Percentiles rank a stretch among this genome's conserved stretches.
Evolutionary conservation across 306 rosid genomes (phyloP).

Genomic region (Fragaria nilgerrensis): DNA sequence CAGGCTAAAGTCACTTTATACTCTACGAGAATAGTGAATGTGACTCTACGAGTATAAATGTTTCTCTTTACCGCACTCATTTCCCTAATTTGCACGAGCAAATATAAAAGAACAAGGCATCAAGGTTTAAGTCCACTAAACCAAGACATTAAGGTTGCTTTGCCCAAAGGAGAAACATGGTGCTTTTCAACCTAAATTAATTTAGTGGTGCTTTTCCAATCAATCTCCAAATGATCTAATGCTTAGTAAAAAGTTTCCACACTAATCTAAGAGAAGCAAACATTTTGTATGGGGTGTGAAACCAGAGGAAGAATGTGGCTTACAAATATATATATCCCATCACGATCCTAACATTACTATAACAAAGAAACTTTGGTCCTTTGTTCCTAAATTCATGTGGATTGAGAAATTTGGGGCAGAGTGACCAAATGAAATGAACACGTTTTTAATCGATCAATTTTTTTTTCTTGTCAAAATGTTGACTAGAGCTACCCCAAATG

Average conservation of each 20-base stretch:
- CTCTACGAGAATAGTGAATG: no score
- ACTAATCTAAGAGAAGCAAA: background rate
- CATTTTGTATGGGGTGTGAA: background rate
- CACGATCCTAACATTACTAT: background rate
- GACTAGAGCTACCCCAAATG: background rate
- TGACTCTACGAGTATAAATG: no score
- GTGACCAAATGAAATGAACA: constrained; percentile 69
- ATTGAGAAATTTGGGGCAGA: background rate
- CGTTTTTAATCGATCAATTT: constrained; percentile 10
- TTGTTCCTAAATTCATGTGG: background rate
- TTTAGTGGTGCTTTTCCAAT: background rate
- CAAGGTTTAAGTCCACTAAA: background rate
- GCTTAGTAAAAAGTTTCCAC: background rate
- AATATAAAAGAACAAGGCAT: background rate
- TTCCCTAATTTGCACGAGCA: background rate
- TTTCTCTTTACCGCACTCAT: background rate
- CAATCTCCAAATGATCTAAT: background rate
- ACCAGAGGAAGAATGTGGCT: background rate
- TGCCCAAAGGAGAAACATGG: background rate
- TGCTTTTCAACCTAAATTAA: background rate
- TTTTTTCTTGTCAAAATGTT: background rate
- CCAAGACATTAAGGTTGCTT: background rate
- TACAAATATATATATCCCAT: background rate
- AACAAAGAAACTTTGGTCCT: background rate
- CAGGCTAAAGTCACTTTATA: no score